These are phyloP conservation scores for Trichoderma sp. DNA, from an alignment of 2,329 filamentous ascomycete genomes.

Conservation along the genomic window DNA sequence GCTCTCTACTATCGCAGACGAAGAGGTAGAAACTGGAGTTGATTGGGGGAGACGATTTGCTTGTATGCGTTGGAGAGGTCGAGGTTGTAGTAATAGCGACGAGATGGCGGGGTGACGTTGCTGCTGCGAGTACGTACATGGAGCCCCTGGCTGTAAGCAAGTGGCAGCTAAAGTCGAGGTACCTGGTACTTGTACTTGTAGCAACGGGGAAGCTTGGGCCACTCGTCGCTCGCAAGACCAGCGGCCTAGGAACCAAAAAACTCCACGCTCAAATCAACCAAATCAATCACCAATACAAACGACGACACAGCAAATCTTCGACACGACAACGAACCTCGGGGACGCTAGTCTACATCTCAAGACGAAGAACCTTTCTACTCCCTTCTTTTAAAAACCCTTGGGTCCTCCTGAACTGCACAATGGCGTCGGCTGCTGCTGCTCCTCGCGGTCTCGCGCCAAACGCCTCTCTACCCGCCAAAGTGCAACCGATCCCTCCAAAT, in stretches of 20 bases:
- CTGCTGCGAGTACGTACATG: slow-evolving; percentile 5
- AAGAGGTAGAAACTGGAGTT: slow-evolving; percentile 20
- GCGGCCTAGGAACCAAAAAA: slow-evolving; percentile 27
- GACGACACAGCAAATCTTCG: neutral
- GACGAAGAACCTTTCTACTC: neutral
- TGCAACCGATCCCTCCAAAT: slow-evolving; percentile 63
- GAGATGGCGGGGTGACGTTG: slow-evolving; percentile 26
- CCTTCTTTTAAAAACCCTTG: neutral
- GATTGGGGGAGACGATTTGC: slow-evolving; percentile 14
- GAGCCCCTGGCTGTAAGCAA: slow-evolving; percentile 1
- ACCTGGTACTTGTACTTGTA: slow-evolving; percentile 3
- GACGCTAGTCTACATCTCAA: neutral
- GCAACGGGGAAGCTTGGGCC: slow-evolving; percentile 30
- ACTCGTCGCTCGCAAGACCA: slow-evolving; percentile 20
- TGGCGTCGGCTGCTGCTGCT: slow-evolving; percentile 43
- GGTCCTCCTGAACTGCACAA: slow-evolving; percentile 27
- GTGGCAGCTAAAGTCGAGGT: slow-evolving; percentile 4
- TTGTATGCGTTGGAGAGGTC: slow-evolving; percentile 19
- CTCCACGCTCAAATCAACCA: slow-evolving; percentile 27
- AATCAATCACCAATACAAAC: neutral
- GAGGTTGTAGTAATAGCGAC: neutral
- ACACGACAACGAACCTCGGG: neutral
- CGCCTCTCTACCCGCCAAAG: slow-evolving; percentile 50
- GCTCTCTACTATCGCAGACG: slow-evolving; percentile 89
- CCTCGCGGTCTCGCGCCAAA: slow-evolving; percentile 44